Base-by-base conservation (phyloP, 2,329 filamentous ascomycete species). In the Penicillium sp. region DNA sequence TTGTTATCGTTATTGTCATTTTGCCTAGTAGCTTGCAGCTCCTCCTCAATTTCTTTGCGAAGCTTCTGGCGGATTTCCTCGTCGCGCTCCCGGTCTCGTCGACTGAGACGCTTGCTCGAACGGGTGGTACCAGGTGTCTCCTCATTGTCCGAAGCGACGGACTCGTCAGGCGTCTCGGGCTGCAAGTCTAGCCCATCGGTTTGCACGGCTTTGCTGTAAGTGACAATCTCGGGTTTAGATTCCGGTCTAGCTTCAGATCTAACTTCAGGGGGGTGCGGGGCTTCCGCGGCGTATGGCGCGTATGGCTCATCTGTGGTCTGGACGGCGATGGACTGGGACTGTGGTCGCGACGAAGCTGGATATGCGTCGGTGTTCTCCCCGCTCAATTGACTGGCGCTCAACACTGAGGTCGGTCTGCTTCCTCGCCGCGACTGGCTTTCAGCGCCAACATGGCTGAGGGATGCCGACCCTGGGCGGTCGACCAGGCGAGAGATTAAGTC, bases 191-290 rank as follows among this genome's bases (percentile, higher is more conserved):
- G 88, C 55, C 86, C 83, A 62, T 86, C 83, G 13, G 93, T 96
- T 71, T 99, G 95, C 18, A 97, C 90, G 48, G 85, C 91, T 75
- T 96, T 97, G 78, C 88, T 97, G 77, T 99, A 99, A 45, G 90
- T 95, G 65, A 95, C 90, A 52, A 95, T 78, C 70, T 99, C 93
- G 57, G 75, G 74, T 60, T 75, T 77, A 44, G 75, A 74, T 60
- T 74, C 77, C 42, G 71, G 66, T 36, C 40, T 46, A 41, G 31
- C 33, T 33, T 40, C 47, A 30, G 35, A 25, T 36, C 40, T 41
- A 40, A 40, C 35, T 55, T 77, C 63, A 62, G 68, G 65, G 58
- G 64, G 49, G 9, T 58, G 86, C 82, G 47, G 86, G 81, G 29
- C 87, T 69, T 95, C 91, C 71, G 87, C 90, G 52, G 93, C 81